Conservation (phyloP, 164 flowering plant species). For the Berberis vulgaris region DNA sequence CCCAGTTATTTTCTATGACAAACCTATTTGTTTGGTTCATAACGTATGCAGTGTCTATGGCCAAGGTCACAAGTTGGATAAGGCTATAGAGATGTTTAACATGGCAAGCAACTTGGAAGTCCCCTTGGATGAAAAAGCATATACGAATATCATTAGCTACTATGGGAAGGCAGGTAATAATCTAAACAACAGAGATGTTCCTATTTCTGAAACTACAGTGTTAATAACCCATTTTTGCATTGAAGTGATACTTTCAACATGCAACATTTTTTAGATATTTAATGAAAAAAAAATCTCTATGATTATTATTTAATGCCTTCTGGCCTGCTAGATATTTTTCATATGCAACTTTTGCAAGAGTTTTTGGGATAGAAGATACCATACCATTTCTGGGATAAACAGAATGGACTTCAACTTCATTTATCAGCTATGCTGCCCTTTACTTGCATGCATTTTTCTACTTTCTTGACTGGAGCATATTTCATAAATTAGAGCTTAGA, state of each 20-base stretch:
- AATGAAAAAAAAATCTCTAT: no score
- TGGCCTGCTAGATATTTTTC: no score
- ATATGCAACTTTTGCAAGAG: no score
- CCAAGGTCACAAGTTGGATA: slow-evolving; percentile 52
- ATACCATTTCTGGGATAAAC: no score
- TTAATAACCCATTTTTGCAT: neutral
- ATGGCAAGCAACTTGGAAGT: slow-evolving; percentile 38
- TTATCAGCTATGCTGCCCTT: no score
- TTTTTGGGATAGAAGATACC: no score
- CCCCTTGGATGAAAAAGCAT: slow-evolving; percentile 68
- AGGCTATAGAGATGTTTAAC: slow-evolving; percentile 65
- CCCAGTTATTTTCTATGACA: neutral
- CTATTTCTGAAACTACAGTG: neutral
- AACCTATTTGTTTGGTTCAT: slow-evolving; percentile 6
- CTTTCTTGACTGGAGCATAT: no score
- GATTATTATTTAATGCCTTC: no score
- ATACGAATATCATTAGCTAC: slow-evolving; percentile 62
- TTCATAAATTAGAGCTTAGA: no score
- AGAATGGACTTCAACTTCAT: no score
- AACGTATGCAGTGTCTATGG: slow-evolving; percentile 80
- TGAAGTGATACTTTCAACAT: neutral
- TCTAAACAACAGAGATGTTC: neutral
- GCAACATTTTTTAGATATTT: no score
- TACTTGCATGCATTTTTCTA: no score
- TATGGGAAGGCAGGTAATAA: slow-evolving; percentile 81